Base-by-base conservation (phyloP, 805 yeast species). In the Barnettozyma populi region DNA sequence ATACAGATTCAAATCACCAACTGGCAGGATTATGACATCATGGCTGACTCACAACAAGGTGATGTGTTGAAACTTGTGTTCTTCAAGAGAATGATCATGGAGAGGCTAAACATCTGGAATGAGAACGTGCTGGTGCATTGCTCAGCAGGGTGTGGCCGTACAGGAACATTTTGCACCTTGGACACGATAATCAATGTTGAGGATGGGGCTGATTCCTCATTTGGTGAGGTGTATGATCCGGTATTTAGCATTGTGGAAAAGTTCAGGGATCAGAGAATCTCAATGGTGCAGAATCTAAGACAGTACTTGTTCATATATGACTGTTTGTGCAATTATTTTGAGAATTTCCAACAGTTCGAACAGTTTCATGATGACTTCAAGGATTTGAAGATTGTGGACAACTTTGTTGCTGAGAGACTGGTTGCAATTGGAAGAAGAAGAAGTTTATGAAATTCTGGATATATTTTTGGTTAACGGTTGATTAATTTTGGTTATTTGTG, bases 81-180 rank as follows among this genome's bases (percentile, higher is more conserved):
- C 43, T 57, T 81, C 56, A 75, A 78, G 49, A 70, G 72, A 43
- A 54, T 71, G 11, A 61, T 80, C 16, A 64, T 74, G 40, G 53
- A 64, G 32, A 50, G 52, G n/a, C 49, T 63, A 21, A 43, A 44
- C 3, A 48, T 34, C n/a, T 50, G 47, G 38, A 38, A 51, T 7
- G 49, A 56, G 7, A 62, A 69, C 1, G 74, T 82, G 6, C 62
- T 89, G 41, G 86, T 86, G 23, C 98, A 92, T 66, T 92, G 99
- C 61, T 88, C 96, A 7, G 98, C 98, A 1, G 99, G 99, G 0
- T 90, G 96, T 61, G 99, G 99, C 18, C 72, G 99, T 49, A 89
- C 98, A 0, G 99, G 99, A 2, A 86, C 96, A 2, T 84, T 83
- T 60, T 80, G 90, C 52, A 79, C 89, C 1, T 67, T 85, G 20